These are phyloP conservation scores for Xylaria sp. DNA, from an alignment of 2,329 filamentous ascomycete species.

Conservation along the genomic window DNA sequence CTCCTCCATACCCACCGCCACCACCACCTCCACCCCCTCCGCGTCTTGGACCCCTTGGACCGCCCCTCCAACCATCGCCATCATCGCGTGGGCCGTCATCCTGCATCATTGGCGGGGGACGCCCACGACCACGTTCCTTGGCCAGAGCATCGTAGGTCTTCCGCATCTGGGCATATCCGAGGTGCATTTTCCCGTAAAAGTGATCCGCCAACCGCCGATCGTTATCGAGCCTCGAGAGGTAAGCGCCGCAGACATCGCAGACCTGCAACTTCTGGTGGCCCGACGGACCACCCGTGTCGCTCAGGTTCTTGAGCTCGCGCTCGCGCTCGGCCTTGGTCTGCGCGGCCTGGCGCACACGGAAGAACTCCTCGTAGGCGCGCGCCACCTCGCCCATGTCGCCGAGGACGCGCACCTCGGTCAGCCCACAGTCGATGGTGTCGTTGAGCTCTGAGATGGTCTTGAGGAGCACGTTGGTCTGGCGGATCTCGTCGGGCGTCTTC, in stretches of 20 bases:
- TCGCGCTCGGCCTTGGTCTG: conserved; percentile 83
- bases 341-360: conserved; percentile 80
- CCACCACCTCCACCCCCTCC: conserved; percentile 58
- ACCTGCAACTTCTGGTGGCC: conserved; percentile 98
- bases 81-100: conserved; percentile 57
- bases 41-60: conserved; percentile 57
- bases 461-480: conserved; percentile 88
- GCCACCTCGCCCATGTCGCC: conserved; percentile 82
- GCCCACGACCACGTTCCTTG: conserved; percentile 77
- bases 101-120: conserved; percentile 51
- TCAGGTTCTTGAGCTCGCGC: conserved; percentile 85
- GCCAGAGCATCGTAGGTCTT: conserved; percentile 88
- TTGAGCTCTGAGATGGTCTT: conserved; percentile 84
- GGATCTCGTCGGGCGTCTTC: conserved; percentile 97
- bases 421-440: conserved; percentile 77
- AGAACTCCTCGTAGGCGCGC: conserved; percentile 84
- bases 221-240: conserved; percentile 90
- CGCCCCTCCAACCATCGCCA: conserved; percentile 51
- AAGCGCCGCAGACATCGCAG: conserved; percentile 97
- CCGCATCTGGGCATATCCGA: conserved; percentile 97
- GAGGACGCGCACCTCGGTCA: conserved; percentile 85
- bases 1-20: conserved; percentile 54
- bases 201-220: conserved; percentile 93
- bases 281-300: conserved; percentile 88
- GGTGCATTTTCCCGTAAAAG: conserved; percentile 99